Evolutionary conservation across 148 eudicot genomes (phyloP).

Genomic region (Salicornia ramosissima): DNA sequence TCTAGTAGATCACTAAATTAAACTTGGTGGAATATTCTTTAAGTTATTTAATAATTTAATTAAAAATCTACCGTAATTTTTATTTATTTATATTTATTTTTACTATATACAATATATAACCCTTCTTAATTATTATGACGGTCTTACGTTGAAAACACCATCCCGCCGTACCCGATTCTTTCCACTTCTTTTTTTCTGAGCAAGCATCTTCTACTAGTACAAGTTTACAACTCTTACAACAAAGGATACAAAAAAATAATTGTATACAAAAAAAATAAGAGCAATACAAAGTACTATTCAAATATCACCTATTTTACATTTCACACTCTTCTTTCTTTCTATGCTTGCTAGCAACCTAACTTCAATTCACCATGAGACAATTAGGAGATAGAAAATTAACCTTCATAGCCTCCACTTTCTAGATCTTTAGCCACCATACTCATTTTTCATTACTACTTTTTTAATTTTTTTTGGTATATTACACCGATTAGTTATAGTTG

Average conservation of each 20-base stretch:
- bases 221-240: conserved; percentile 18
- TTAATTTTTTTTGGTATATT: not conserved
- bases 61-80: not conserved
- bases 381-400: not conserved
- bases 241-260: not conserved
- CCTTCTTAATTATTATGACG: not conserved
- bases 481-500: not conserved
- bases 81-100: no score
- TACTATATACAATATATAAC: not conserved
- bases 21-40: no score
- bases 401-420: not conserved
- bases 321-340: conserved; percentile 1
- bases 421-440: not conserved
- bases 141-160: conserved; percentile 20
- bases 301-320: not conserved
- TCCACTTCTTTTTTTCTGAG: conserved; percentile 19
- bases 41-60: not conserved
- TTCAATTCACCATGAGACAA: conserved; percentile 6
- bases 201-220: conserved; percentile 20
- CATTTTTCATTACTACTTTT: not conserved
- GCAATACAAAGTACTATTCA: not conserved
- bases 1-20: not conserved
- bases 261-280: not conserved
- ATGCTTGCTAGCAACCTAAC: not conserved
- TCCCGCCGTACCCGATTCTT: conserved; percentile 13